These are phyloP conservation scores for Penicillium sp. DNA, from an alignment of 2,329 filamentous ascomycete genomes.

Conservation along the genomic window DNA sequence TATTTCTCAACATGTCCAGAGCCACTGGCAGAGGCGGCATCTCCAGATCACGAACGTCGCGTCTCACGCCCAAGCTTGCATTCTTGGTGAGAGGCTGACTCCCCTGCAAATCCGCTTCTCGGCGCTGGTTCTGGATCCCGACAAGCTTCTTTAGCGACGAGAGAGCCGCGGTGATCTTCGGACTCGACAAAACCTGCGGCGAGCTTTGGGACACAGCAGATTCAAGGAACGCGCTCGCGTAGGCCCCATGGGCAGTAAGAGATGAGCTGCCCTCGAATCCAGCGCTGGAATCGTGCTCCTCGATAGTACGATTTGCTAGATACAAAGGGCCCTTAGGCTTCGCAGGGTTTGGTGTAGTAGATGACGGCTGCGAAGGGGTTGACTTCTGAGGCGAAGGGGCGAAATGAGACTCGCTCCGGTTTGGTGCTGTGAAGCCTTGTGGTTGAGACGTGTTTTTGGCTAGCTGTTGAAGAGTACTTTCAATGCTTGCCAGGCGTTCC, in stretches of 20 bases:
- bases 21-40: slow-evolving; percentile 41
- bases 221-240: slow-evolving; percentile 47
- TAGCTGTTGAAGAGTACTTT: slow-evolving; percentile 36
- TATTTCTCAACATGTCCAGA: slow-evolving; percentile 32
- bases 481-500: slow-evolving; percentile 51
- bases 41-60: slow-evolving; percentile 36
- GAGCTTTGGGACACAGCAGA: slow-evolving; percentile 40
- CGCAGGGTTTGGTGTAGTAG: background rate
- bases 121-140: slow-evolving; percentile 35
- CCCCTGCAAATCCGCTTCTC: slow-evolving; percentile 26
- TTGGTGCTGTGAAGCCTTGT: background rate
- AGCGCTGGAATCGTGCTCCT: slow-evolving; percentile 28
- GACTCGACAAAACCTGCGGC: slow-evolving; percentile 35
- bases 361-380: slow-evolving; percentile 6
- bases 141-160: slow-evolving; percentile 42
- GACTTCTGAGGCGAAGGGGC: slow-evolving; percentile 8
- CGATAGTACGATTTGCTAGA: slow-evolving; percentile 27
- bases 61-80: slow-evolving; percentile 16
- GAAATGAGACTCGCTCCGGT: slow-evolving; percentile 8
- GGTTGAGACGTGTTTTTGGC: slow-evolving; percentile 13
- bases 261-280: slow-evolving; percentile 53
- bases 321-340: slow-evolving; percentile 15
- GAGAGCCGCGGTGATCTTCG: slow-evolving; percentile 41
- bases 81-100: slow-evolving; percentile 31
- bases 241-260: slow-evolving; percentile 49